Evolutionary conservation across 2,329 filamentous ascomycete genomes (phyloP).

Genomic region (Mollisiaceae sp.): DNA sequence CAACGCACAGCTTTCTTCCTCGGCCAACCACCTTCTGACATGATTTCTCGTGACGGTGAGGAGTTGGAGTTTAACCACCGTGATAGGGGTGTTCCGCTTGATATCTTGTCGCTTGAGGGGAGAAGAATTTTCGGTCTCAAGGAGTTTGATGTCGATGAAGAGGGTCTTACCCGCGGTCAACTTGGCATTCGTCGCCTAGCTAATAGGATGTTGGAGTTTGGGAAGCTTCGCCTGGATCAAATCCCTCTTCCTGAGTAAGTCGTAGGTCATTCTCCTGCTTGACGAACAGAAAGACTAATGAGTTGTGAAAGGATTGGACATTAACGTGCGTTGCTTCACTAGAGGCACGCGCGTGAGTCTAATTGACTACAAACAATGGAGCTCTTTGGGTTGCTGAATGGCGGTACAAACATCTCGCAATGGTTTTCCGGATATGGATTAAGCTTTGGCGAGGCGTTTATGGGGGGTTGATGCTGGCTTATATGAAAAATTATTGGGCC

Average conservation of each 20-base stretch:
- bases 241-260: too few relatives aligned
- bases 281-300: neutral
- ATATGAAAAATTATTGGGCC: neutral
- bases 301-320: neutral
- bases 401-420: neutral
- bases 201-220: constrained; percentile 17
- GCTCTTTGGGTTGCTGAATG: neutral
- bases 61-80: constrained; percentile 18
- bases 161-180: constrained; percentile 22
- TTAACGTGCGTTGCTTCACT: neutral
- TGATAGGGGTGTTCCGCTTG: constrained; percentile 16
- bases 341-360: neutral
- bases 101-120: constrained; percentile 21
- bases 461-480: neutral
- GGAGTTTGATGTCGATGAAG: constrained; percentile 18
- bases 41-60: constrained; percentile 73
- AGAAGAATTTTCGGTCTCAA: constrained; percentile 19
- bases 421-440: neutral
- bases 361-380: neutral
- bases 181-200: constrained; percentile 12
- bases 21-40: constrained; percentile 71
- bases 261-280: neutral
- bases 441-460: neutral
- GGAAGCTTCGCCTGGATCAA: neutral
- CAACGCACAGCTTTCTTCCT: constrained; percentile 73